Evolutionary conservation across 129 eudicot genomes (phyloP).

Genomic region (Cynara cardunculus): DNA sequence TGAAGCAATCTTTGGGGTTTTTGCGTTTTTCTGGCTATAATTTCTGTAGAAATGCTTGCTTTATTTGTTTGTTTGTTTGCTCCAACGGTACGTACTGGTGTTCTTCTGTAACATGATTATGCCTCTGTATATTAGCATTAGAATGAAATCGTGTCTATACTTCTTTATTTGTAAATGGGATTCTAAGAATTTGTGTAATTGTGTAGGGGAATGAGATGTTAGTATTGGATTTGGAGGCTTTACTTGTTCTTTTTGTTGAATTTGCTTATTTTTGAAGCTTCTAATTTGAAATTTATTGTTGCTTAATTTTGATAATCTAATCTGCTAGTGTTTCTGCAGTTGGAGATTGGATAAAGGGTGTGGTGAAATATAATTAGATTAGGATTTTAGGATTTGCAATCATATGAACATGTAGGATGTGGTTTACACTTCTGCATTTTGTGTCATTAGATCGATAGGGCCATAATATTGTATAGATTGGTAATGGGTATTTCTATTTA

Average conservation of each 20-base stretch:
- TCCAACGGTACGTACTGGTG: neutral
- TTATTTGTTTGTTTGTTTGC: neutral
- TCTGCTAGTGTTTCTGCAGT: neutral
- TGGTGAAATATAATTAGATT: neutral
- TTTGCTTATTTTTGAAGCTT: neutral
- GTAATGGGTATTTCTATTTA: neutral
- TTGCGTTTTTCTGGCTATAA: neutral
- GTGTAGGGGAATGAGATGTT: neutral
- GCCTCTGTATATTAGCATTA: constrained; percentile 3
- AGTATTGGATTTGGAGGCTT: neutral
- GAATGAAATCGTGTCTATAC: neutral
- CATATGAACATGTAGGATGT: neutral
- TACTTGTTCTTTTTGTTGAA: neutral
- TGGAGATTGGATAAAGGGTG: neutral
- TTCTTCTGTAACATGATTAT: neutral
- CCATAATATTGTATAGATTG: neutral
- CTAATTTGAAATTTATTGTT: neutral
- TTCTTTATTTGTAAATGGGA: neutral
- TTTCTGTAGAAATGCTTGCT: no score
- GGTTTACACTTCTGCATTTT: neutral
- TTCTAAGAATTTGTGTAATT: neutral
- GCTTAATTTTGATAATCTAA: neutral
- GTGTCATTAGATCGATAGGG: neutral
- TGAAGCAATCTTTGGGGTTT: neutral
- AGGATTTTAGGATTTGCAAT: neutral